phyloP scores from a whole-genome alignment of 1,284 basidiomycete genomes.

The Cystobasidiaceae sp. region DNA sequence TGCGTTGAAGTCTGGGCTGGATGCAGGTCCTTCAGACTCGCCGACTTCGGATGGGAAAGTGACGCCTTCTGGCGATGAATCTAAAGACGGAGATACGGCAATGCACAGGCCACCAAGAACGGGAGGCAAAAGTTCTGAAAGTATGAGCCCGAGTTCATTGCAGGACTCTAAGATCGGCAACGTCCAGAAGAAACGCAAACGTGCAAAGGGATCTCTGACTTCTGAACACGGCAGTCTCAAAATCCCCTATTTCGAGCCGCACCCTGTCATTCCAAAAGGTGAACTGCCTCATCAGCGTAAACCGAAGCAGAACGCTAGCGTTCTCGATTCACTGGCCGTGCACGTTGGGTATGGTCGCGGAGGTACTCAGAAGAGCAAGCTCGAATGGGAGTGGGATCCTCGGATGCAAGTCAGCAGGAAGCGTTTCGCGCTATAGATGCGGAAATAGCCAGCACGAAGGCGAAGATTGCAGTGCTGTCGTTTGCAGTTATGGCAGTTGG shows the following conservation, averaged over 20 bases:
- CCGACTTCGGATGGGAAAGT: no score
- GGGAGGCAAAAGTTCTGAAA: no score
- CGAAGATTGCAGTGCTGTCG: no score
- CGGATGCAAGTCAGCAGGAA: conserved; percentile 41
- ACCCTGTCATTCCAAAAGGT: neutral
- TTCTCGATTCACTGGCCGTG: conserved; percentile 31
- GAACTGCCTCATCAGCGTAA: conserved; percentile 25
- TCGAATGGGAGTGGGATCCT: conserved; percentile 36
- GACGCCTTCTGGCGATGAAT: neutral
- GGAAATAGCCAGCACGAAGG: no score
- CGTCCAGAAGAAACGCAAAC: no score
- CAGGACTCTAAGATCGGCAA: no score
- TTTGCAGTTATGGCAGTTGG: no score
- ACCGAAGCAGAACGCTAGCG: conserved; percentile 2
- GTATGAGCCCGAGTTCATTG: no score
- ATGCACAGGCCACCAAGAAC: no score
- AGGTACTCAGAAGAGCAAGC: conserved; percentile 35
- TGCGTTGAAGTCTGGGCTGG: no score
- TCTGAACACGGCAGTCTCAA: neutral
- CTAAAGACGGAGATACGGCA: neutral
- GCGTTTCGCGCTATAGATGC: conserved; percentile 42
- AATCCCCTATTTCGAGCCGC: conserved; percentile 16
- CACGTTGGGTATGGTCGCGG: conserved; percentile 35
- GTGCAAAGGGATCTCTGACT: neutral
- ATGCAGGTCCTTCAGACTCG: no score